Percentiles rank a stretch among this genome's conserved stretches.
Conservation (phyloP, 768 basidiomycete species). For the Solioccasus polychromus region DNA sequence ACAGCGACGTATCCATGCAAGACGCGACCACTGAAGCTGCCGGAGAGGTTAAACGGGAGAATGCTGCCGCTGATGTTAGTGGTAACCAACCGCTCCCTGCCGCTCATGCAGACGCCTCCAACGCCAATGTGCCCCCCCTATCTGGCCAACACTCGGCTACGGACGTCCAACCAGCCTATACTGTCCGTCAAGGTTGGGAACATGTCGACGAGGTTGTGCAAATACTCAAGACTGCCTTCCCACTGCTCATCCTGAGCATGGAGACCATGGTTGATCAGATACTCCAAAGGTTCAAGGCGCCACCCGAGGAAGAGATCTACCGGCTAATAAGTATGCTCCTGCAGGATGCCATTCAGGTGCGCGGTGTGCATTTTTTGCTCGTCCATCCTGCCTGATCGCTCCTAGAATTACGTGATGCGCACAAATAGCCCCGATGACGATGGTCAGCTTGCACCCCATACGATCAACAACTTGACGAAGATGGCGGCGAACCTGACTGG, state of each 20-base stretch:
- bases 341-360: slow-evolving; percentile 81
- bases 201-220: slow-evolving; percentile 92
- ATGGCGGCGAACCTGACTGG: slow-evolving; percentile 59
- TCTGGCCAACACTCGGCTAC: slow-evolving; percentile 13
- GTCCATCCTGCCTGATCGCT: neutral
- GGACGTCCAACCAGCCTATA: slow-evolving; percentile 27
- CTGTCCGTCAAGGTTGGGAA: slow-evolving; percentile 76
- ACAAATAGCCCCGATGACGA: slow-evolving; percentile 68
- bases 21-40: slow-evolving; percentile 27
- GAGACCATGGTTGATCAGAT: slow-evolving; percentile 98
- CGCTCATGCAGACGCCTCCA: slow-evolving; percentile 18
- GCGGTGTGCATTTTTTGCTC: slow-evolving; percentile 7
- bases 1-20: slow-evolving; percentile 30
- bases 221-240: slow-evolving; percentile 93
- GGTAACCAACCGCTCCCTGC: slow-evolving; percentile 23
- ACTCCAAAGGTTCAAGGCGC: slow-evolving; percentile 80
- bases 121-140: slow-evolving; percentile 10
- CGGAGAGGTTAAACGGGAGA: slow-evolving; percentile 27
- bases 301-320: slow-evolving; percentile 92
- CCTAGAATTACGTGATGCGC: slow-evolving; percentile 66
- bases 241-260: slow-evolving; percentile 89
- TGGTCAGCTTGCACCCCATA: slow-evolving; percentile 54
- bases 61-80: slow-evolving; percentile 14
- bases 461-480: slow-evolving; percentile 53
- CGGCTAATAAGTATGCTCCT: slow-evolving; percentile 84